phyloP scores from a whole-genome alignment of 108 stramenopile genomes.

The Discostella stelligeroides region DNA sequence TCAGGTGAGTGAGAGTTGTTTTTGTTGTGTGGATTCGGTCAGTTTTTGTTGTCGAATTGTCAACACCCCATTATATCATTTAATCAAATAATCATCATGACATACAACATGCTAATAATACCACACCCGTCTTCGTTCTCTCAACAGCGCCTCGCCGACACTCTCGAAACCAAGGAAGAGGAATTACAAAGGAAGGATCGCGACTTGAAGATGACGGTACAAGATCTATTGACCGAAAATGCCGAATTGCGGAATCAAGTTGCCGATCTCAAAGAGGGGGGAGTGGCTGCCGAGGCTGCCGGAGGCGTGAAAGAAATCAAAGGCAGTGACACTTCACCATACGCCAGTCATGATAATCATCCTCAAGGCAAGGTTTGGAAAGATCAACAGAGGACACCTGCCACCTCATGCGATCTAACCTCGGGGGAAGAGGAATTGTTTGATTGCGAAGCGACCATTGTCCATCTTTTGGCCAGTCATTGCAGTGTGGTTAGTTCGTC shows the following conservation, averaged over 20 bases:
- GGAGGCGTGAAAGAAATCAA: too few species aligned
- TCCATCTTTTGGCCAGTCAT: not conserved
- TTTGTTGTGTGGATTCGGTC: too few species aligned
- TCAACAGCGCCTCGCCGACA: slow-evolving; percentile 19
- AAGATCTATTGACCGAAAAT: slow-evolving; percentile 13
- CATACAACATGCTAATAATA: too few species aligned
- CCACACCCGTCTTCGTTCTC: not conserved
- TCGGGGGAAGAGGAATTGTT: not conserved
- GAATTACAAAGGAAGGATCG: slow-evolving; percentile 15
- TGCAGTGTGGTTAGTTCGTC: not conserved
- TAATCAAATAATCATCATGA: too few species aligned
- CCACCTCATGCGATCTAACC: not conserved
- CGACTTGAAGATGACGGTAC: slow-evolving; percentile 10
- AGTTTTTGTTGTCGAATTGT: too few species aligned
- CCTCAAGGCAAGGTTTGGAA: not conserved
- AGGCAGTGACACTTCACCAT: too few species aligned
- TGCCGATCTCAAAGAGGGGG: not conserved
- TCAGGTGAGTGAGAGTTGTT: not conserved
- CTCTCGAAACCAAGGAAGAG: slow-evolving; percentile 21
- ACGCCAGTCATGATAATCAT: not conserved
- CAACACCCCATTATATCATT: too few species aligned
- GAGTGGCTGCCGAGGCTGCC: too few species aligned
- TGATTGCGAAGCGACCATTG: not conserved
- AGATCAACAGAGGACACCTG: not conserved
- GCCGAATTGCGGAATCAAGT: not conserved